A percentile compares a stretch with the other conserved stretches of the same genome.
These are phyloP conservation scores for Debaryomyces tyrocola DNA, from an alignment of 805 yeast genomes.

Conservation along the genomic window DNA sequence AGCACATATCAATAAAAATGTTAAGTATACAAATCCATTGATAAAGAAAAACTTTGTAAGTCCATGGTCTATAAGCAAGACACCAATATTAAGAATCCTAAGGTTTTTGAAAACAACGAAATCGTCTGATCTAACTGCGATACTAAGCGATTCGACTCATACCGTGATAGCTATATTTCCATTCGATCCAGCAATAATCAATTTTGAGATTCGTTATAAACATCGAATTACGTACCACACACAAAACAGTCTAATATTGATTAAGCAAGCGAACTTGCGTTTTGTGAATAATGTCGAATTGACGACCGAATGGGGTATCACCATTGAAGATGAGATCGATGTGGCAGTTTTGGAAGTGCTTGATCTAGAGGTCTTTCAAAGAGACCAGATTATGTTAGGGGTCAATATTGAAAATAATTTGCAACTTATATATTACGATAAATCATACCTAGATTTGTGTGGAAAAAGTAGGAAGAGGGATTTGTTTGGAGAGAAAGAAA, in stretches of 20 bases:
- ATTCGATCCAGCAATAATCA: conserved; percentile 21
- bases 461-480: neutral
- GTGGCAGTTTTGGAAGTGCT: conserved; percentile 27
- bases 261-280: conserved; percentile 27
- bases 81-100: conserved; percentile 30
- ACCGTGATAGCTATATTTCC: conserved; percentile 31
- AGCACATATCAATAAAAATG: conserved; percentile 2
- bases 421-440: conserved; percentile 24
- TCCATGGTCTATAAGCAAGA: conserved; percentile 5
- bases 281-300: conserved; percentile 17
- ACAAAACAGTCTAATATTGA: conserved; percentile 21
- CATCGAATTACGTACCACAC: conserved; percentile 37
- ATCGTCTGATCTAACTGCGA: conserved; percentile 24
- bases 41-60: conserved; percentile 17
- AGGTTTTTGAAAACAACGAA: conserved; percentile 22
- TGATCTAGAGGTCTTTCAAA: conserved; percentile 29
- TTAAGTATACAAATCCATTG: conserved; percentile 9
- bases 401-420: conserved; percentile 18
- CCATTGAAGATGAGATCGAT: conserved; percentile 11
- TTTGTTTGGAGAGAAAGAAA: neutral
- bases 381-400: conserved; percentile 28
- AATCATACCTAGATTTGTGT: conserved; percentile 9
- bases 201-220: conserved; percentile 29
- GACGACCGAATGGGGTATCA: conserved; percentile 8
- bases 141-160: conserved; percentile 32